These are phyloP conservation scores for Hsuehochloa calcarea DNA, from an alignment of 176 grass and related monocot species.

Conservation along the genomic window DNA sequence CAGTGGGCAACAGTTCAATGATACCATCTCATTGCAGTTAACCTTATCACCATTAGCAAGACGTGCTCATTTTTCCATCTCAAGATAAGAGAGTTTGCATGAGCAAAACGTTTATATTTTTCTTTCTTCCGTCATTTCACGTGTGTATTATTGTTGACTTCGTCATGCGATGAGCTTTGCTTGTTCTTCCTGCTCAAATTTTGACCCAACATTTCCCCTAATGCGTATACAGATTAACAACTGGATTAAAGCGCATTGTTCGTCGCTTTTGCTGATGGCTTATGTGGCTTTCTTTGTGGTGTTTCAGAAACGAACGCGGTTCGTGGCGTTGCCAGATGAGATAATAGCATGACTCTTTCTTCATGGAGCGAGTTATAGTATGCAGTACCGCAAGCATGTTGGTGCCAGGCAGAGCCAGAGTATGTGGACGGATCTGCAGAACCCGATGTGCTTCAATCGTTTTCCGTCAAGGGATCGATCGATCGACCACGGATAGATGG, in stretches of 20 bases:
- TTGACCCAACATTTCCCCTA: slow-evolving; percentile 14
- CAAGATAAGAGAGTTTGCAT: slow-evolving; percentile 20
- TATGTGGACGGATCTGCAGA: not conserved
- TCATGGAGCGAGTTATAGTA: not conserved
- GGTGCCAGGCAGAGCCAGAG: slow-evolving; percentile 1
- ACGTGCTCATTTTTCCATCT: slow-evolving; percentile 3
- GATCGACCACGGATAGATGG: not conserved
- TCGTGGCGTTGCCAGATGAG: slow-evolving; percentile 70
- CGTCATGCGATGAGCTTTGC: not conserved
- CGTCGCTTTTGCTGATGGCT: slow-evolving; percentile 23
- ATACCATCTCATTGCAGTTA: not conserved
- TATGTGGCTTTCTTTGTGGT: slow-evolving; percentile 22
- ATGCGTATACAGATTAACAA: slow-evolving; percentile 5
- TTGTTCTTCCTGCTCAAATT: not conserved
- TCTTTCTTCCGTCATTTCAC: not conserved
- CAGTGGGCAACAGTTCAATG: not conserved
- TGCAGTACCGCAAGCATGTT: not conserved
- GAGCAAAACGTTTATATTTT: slow-evolving; percentile 5
- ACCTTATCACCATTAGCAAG: not conserved
- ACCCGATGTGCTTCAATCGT: slow-evolving; percentile 5
- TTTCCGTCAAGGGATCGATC: not conserved
- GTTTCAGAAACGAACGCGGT: slow-evolving; percentile 76
- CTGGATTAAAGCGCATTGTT: not conserved
- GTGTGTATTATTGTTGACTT: slow-evolving; percentile 7
- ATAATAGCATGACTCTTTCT: slow-evolving; percentile 52